These are phyloP conservation scores for Bacidia rubella DNA, from an alignment of 495 filamentous ascomycete species.

Conservation along the genomic window DNA sequence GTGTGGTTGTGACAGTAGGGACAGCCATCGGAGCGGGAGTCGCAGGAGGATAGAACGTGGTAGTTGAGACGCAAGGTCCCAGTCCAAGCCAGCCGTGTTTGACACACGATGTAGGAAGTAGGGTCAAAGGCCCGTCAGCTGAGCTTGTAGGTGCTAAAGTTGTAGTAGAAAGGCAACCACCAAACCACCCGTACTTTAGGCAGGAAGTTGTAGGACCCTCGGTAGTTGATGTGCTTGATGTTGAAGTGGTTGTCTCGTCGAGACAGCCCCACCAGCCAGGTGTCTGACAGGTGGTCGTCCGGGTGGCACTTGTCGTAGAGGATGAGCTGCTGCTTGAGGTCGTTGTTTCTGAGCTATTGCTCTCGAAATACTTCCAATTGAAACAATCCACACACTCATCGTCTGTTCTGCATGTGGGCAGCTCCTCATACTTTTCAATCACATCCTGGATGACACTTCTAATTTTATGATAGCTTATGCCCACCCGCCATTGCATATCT, in stretches of 20 bases:
- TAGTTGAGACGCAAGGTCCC: neutral
- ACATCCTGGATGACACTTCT: conserved; percentile 73
- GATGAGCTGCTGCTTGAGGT: conserved; percentile 43
- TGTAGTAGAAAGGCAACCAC: neutral
- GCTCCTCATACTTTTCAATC: conserved; percentile 61
- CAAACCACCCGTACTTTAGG: conserved; percentile 3
- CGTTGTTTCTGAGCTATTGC: conserved; percentile 67
- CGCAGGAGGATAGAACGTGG: neutral
- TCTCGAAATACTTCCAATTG: conserved; percentile 86
- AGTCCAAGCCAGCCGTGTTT: conserved; percentile 1
- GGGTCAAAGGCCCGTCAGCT: neutral
- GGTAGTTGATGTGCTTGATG: conserved; percentile 29
- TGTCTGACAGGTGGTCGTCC: conserved; percentile 77
- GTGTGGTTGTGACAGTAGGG: conserved; percentile 2
- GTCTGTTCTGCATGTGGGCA: conserved; percentile 60
- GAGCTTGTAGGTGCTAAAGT: conserved; percentile 1
- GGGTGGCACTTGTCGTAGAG: conserved; percentile 45
- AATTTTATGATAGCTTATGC: conserved; percentile 76
- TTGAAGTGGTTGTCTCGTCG: conserved; percentile 30
- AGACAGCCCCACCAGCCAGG: conserved; percentile 52
- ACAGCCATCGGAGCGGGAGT: neutral
- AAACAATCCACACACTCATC: conserved; percentile 79
- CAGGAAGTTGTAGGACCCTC: conserved; percentile 37
- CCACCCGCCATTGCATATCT: conserved; percentile 81
- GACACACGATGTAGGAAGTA: conserved; percentile 3